Evolutionary conservation across 1,284 basidiomycete genomes (phyloP), one percentile per base, ranked within the genome.

Genomic region (Trichosporon coremiiforme): DNA sequence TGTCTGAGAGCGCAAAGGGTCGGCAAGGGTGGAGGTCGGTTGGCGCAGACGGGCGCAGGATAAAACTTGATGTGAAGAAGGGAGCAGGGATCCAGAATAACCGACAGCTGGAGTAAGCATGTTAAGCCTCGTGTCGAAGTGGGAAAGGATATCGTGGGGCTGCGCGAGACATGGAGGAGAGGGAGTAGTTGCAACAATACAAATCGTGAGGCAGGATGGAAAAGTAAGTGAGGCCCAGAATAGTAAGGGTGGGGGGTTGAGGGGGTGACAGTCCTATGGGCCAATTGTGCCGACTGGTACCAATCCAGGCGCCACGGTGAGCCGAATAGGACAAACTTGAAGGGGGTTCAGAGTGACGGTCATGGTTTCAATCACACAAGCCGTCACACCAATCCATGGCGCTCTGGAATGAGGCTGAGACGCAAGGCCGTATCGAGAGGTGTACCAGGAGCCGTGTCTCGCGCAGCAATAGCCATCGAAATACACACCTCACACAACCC

Each of bases 1-100:
- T 60, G 57, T 60, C 57, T 60, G 29, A 60, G 57, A 13, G 13
- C 31, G 29, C 9, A 60, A 55, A 60, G 57, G 57, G 31, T 60
- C 57, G 57, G 31, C 15, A 17, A 33, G 57, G 31, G 57, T 60
- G 57, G 57, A 60, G 57, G 57, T 17, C 17, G 57, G 31, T 60
- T 60, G 57, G 57, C 57, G 57, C 35, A 13, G 29, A 55, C 12
- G 29, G 8, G 29, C 4, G 57, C 57, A 60, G 57, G 29, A 31
- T 17, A n/a, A 7, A 4, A n/a, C 15, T 6, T 15, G 29, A 6
- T 33, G 29, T 13, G 15, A 12, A 12, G 17, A 33, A 8, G 29
- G 5, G 17, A 31, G 17, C 17, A 60, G 31, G 5, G 31, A 35
- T 12, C 15, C 4, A 31, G 57, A 33, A 6, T 60, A 6, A 5